Base-by-base conservation (phyloP, 2,329 filamentous ascomycete species). In the Tolypocladium tropicale region DNA sequence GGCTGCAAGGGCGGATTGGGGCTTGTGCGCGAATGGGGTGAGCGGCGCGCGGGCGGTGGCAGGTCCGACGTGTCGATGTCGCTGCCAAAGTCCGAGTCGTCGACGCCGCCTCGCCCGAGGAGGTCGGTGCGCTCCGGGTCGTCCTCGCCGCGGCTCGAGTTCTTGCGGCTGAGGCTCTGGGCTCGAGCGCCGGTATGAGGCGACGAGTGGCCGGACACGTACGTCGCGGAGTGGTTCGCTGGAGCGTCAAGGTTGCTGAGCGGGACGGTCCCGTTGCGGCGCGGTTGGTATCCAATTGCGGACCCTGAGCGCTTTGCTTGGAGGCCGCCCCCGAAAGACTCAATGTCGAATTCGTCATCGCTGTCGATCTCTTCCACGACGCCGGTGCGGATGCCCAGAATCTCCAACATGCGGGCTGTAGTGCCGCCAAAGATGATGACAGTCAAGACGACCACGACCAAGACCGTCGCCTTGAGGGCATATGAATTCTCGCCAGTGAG, bases 351-450 rank as follows among this genome's bases (percentile, higher is more conserved):
- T 70, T 99, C 94, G 67, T 99, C 94, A 67, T 99, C 94, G 49
- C 90, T 96, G 68, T 99, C 94, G 49, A 95, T 89, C 69, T 99
- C 94, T 65, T 99, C 94, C 0, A 96, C 89, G 0, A 99, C 93
- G 0, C 94, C 94, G 0, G 93, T 99, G 56, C 90, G 84, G 59
- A 99, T 99, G n/a, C 91, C 89, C 18, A 97, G 76, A 55, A 99
- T 99, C 70, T 99, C 94, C 21, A 99, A 78, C 94, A 99, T 99
- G 56, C 93, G 87, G 14, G 93, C 92, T 0, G 94, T 99, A 7
- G 94, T 99, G 54, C 94, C 94, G 55, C 94, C 94, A 65, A 99
- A 99, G 60, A 99, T 97, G 72, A 99, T 99, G 64, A 99, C 94
- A 0, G 94, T 97, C 58, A 99, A 77, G 64, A 99, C 93, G 6